Conservation (phyloP, 169 alveolate species). For the Eimeria sp. region DNA sequence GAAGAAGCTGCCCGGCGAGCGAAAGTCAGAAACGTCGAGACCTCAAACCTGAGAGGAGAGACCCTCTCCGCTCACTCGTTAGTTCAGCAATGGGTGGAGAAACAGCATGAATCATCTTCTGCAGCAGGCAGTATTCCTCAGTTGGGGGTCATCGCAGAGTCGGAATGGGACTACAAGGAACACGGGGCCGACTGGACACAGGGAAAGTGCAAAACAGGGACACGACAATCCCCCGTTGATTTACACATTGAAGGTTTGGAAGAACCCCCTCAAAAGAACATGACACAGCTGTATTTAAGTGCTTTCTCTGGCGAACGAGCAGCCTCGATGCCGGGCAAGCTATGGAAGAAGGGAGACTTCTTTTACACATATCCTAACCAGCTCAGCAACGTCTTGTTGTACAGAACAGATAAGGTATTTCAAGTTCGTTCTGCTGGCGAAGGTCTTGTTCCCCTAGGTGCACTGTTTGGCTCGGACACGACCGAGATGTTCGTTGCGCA, state of each 20-base stretch:
- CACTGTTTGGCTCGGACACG: slow-evolving; percentile 90
- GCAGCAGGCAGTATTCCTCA: slow-evolving; percentile 65
- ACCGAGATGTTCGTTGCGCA: slow-evolving; percentile 90
- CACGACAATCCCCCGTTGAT: slow-evolving; percentile 91
- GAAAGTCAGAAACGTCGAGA: slow-evolving; percentile 17
- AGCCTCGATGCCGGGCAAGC: slow-evolving; percentile 73
- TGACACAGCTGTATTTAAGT: slow-evolving; percentile 85
- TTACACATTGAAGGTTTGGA: slow-evolving; percentile 88
- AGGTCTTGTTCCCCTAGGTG: slow-evolving; percentile 87
- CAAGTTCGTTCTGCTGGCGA: slow-evolving; percentile 87
- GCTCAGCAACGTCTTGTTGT: slow-evolving; percentile 85
- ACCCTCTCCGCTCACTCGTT: slow-evolving; percentile 55
- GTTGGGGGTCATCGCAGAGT: slow-evolving; percentile 59
- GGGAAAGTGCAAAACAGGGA: slow-evolving; percentile 88
- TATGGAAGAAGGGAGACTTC: slow-evolving; percentile 91
- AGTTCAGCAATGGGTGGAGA: slow-evolving; percentile 62
- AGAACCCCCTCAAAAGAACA: slow-evolving; percentile 84
- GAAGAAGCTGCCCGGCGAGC: slow-evolving; percentile 55
- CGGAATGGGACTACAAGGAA: slow-evolving; percentile 86
- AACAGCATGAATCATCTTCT: neutral
- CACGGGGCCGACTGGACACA: slow-evolving; percentile 91
- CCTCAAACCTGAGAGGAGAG: slow-evolving; percentile 42
- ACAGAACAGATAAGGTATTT: slow-evolving; percentile 88
- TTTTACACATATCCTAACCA: slow-evolving; percentile 89
- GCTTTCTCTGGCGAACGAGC: slow-evolving; percentile 84